Evolutionary conservation across 1,139 yeast species (phyloP).

Genomic region (Kurtzmaniella quercitrusa): DNA sequence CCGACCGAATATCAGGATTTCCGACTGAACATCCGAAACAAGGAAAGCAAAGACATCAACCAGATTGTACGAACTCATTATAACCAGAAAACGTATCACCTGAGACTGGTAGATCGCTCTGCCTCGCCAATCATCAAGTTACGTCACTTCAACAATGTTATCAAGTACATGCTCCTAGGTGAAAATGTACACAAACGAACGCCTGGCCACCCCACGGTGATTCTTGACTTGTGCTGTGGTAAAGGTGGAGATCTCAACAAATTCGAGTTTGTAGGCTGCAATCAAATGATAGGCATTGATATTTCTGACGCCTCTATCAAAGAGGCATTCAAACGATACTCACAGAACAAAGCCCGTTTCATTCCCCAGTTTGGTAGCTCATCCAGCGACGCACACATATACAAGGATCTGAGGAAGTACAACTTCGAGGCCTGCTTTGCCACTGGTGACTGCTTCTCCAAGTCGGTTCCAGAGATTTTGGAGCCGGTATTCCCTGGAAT

Average conservation of each 20-base stretch:
- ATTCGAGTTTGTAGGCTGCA: constrained; percentile 71
- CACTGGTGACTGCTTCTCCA: constrained; percentile 87
- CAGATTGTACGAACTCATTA: constrained; percentile 77
- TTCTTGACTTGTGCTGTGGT: constrained; percentile 91
- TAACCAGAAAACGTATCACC: constrained; percentile 74
- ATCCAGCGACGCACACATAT: constrained; percentile 16
- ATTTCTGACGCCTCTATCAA: constrained; percentile 83
- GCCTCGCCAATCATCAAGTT: constrained; percentile 82
- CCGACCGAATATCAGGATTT: constrained; percentile 32
- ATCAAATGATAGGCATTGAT: constrained; percentile 85
- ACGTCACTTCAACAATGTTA: constrained; percentile 86
- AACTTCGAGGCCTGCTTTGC: constrained; percentile 75
- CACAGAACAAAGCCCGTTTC: constrained; percentile 38
- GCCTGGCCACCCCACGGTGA: constrained; percentile 36
- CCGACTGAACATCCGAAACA: constrained; percentile 35
- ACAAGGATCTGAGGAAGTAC: constrained; percentile 44
- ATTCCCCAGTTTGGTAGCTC: constrained; percentile 18
- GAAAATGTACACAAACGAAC: constrained; percentile 50
- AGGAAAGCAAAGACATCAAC: constrained; percentile 39
- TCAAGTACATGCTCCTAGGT: constrained; percentile 81
- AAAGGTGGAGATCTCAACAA: constrained; percentile 96
- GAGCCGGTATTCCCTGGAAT: constrained; percentile 52
- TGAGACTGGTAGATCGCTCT: constrained; percentile 61
- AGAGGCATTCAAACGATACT: constrained; percentile 78
- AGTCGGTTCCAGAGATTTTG: constrained; percentile 65